Conservation (phyloP, 2,329 filamentous ascomycete species). For the Pseudocercospora crystallina region DNA sequence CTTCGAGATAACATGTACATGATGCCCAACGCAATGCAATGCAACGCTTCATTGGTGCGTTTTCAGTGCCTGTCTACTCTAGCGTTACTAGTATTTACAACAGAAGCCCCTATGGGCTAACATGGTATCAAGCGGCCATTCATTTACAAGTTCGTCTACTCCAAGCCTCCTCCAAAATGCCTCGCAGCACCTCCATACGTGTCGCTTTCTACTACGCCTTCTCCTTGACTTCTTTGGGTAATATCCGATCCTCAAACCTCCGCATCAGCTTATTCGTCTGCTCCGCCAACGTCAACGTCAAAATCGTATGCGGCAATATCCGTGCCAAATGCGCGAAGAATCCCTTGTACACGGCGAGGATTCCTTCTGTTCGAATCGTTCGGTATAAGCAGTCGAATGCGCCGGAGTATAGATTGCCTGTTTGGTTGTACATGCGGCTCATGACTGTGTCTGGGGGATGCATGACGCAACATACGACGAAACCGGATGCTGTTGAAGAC, state of each 20-base stretch:
- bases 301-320: conserved; percentile 85
- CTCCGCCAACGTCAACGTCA: conserved; percentile 85
- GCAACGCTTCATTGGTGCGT: too few relatives aligned
- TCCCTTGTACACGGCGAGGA: conserved; percentile 95
- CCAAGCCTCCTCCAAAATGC: too few relatives aligned
- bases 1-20: too few relatives aligned
- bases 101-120: too few relatives aligned
- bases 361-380: conserved; percentile 85
- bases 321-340: conserved; percentile 92
- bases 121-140: too few relatives aligned
- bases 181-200: too few relatives aligned
- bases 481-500: conserved; percentile 85
- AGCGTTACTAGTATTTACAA: too few relatives aligned
- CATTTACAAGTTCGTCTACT: too few relatives aligned
- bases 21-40: too few relatives aligned
- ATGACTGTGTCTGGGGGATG: conserved; percentile 99
- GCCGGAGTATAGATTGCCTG: conserved; percentile 91
- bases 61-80: too few relatives aligned
- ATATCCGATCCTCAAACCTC: conserved; percentile 66
- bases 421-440: conserved; percentile 98
- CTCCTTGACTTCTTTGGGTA: conserved; percentile 28
- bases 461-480: conserved; percentile 97
- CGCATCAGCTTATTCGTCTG: conserved; percentile 94
- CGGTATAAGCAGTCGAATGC: conserved; percentile 90
- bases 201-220: conserved; percentile 10